Conservation (phyloP, 768 basidiomycete species). For the Hirschioporus abietinus region DNA sequence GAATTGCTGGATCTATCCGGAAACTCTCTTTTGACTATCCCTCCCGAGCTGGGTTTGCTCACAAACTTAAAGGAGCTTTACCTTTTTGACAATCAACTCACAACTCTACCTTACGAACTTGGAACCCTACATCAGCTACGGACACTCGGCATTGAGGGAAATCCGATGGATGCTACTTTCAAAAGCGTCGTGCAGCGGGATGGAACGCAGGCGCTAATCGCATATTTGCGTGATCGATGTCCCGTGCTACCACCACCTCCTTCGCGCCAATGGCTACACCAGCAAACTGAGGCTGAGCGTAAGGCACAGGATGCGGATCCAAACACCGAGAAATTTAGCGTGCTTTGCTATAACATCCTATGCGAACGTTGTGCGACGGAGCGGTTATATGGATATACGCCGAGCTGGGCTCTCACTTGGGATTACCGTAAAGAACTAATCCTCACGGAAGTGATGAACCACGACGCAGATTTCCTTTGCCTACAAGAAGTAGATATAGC, state of each 20-base stretch:
- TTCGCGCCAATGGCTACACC: slow-evolving; percentile 68
- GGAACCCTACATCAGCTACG: slow-evolving; percentile 90
- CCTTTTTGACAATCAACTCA: slow-evolving; percentile 92
- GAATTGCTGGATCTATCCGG: slow-evolving; percentile 89
- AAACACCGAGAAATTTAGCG: slow-evolving; percentile 67
- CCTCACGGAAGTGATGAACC: slow-evolving; percentile 73
- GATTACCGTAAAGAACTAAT: slow-evolving; percentile 88
- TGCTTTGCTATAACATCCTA: slow-evolving; percentile 91
- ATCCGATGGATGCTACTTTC: slow-evolving; percentile 76
- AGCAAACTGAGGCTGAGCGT: slow-evolving; percentile 53
- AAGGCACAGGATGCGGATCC: slow-evolving; percentile 59
- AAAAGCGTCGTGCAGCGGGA: slow-evolving; percentile 88
- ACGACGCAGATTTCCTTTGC: slow-evolving; percentile 86
- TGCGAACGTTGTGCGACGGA: slow-evolving; percentile 88
- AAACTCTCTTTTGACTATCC: slow-evolving; percentile 73
- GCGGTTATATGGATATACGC: slow-evolving; percentile 91
- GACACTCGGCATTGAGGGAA: slow-evolving; percentile 95
- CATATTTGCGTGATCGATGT: slow-evolving; percentile 90
- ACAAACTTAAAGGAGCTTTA: slow-evolving; percentile 87
- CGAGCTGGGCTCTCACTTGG: slow-evolving; percentile 95
- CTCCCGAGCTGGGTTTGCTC: slow-evolving; percentile 87
- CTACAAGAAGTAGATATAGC: slow-evolving; percentile 93
- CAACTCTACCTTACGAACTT: slow-evolving; percentile 78
- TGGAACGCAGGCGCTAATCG: slow-evolving; percentile 84
- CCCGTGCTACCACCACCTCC: slow-evolving; percentile 79